Evolutionary conservation across 768 basidiomycete species (phyloP).

Genomic region (Termitomyces sp.): DNA sequence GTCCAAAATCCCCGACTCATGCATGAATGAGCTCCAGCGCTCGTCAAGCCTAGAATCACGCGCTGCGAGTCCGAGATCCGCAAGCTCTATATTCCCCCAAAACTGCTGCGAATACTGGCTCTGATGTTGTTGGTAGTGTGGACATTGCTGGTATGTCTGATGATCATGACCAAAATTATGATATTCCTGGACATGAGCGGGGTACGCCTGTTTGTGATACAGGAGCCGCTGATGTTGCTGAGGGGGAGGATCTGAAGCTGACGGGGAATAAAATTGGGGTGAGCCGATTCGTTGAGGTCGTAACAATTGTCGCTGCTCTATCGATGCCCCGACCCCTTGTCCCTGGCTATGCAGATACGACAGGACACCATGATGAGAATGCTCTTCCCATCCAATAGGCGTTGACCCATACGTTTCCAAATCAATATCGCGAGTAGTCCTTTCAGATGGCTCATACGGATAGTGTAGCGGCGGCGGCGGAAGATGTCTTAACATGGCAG

Average conservation of each 20-base stretch:
- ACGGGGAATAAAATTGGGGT: not conserved
- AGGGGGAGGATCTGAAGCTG: not conserved
- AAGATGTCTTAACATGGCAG: not conserved
- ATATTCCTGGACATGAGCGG: not conserved
- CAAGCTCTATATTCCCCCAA: conserved; percentile 36
- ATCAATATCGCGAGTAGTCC: conserved; percentile 8
- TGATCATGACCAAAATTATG: not conserved
- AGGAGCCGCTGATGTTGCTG: not conserved
- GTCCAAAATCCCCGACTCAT: conserved; percentile 40
- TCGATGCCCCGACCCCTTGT: not conserved
- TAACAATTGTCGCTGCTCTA: not conserved
- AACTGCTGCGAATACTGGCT: conserved; percentile 12
- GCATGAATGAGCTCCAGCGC: conserved; percentile 59
- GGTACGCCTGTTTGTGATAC: not conserved
- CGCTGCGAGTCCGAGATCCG: conserved; percentile 56
- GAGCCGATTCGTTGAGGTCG: not conserved
- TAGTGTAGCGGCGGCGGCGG: conserved; percentile 4
- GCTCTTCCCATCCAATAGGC: not conserved
- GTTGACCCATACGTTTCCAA: not conserved
- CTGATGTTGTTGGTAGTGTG: conserved; percentile 12
- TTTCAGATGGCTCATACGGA: conserved; percentile 15
- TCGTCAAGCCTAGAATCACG: conserved; percentile 49
- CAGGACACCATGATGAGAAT: not conserved
- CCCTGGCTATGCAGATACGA: not conserved
- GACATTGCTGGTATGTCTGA: conserved; percentile 9